Evolutionary conservation across 495 filamentous ascomycete species (phyloP), one percentile per base, ranked within the genome.

Genomic region (Cenococcum geophilum): DNA sequence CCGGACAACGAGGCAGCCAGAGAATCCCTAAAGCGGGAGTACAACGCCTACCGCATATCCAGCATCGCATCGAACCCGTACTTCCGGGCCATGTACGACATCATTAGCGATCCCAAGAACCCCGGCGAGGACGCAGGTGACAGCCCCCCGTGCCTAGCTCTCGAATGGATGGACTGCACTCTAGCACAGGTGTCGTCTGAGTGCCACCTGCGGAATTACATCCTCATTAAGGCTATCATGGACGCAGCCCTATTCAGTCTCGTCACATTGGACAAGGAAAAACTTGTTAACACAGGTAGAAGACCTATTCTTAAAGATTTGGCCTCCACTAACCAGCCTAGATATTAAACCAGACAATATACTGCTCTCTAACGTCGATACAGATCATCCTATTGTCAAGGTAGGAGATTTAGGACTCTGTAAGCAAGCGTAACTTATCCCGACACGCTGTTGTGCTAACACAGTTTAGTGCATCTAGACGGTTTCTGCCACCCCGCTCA

Each of bases 361-460:
- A 43, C 57, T 60, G 11, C 43, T 60, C 36, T 60, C 57, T 60
- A 22, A n/a, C 43, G 27, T 58, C 14, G 37, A 40, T 5, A 34
- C 43, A 3, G 21, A 14, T 1, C 20, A 11, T 36, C 10, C 36
- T 21, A 52, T 47, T 11, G 57, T 32, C 5, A 60, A 60, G 36
- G 43, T 60, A n/a, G 57, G 57, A 52, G 57, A 60, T 43, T 60
- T 60, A 47, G 57, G 57, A n/a, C 47, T 53, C 12, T 22, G 47
- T 36, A 36, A 32, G 25, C 34, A 37, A 36, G n/a, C 3, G 1
- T 37, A 37, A 2, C 25, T 20, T 2, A 22, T 35, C 53, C 6
- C 34, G 2, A 20, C 14, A 57, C 2, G 8, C 16, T 22, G 12
- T 52, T 43, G 10, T 47, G 35, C 45, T 60, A 52, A 60, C 47